A percentile compares a stretch with the other conserved stretches of the same genome.
These are phyloP conservation scores for Termitomyces sp. DNA, from an alignment of 768 basidiomycete species.

Conservation along the genomic window DNA sequence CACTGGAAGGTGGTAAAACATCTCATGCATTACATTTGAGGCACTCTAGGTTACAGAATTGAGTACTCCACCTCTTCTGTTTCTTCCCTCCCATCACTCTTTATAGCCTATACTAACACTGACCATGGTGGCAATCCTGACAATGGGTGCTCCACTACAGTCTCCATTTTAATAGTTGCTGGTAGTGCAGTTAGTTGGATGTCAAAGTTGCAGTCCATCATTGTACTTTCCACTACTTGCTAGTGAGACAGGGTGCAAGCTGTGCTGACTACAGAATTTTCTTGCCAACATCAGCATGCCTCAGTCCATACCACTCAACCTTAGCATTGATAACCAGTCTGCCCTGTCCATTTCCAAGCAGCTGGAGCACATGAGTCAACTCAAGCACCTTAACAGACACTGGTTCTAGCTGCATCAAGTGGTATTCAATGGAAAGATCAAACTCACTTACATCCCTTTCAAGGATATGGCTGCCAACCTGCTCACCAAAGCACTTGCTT, in stretches of 20 bases:
- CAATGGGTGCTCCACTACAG: no score
- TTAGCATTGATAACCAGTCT: background rate
- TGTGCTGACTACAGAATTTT: background rate
- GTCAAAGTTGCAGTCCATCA: no score
- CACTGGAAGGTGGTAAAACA: no score
- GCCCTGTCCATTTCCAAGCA: background rate
- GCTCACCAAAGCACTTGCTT: background rate
- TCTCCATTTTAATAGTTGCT: no score
- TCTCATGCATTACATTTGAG: no score
- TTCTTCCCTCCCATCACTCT: no score
- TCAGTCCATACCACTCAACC: background rate
- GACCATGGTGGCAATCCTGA: no score
- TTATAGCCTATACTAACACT: no score
- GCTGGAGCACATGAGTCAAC: background rate
- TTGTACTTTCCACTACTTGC: no score
- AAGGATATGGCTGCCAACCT: constrained; percentile 2
- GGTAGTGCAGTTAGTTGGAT: no score
- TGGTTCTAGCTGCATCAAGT: background rate
- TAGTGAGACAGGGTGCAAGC: background rate
- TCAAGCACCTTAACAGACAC: background rate
- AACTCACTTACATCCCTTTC: background rate
- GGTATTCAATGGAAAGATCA: background rate
- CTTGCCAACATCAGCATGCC: background rate
- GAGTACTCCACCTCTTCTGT: no score
- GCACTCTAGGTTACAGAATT: no score